A percentile compares a stretch with the other conserved stretches of the same genome.
These are phyloP conservation scores for barrel medic (Medicago truncatula) DNA, from an alignment of 306 rosid genomes.

Conservation along the genomic window DNA sequence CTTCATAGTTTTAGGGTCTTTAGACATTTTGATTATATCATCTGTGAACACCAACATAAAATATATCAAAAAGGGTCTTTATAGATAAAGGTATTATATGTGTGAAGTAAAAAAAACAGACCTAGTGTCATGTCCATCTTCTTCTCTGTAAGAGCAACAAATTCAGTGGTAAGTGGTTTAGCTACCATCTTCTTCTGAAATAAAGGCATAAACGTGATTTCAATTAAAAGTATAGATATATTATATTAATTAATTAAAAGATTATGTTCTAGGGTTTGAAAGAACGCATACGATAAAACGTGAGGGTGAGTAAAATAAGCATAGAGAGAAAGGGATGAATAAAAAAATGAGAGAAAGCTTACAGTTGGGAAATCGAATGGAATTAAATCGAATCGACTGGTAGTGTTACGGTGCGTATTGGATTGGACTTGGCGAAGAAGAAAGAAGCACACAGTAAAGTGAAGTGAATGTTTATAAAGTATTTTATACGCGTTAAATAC, in stretches of 20 bases:
- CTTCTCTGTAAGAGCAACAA: constrained; percentile 94
- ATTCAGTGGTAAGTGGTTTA: constrained; percentile 72
- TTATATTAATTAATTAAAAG: too few relatives aligned
- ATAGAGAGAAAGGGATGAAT: neutral
- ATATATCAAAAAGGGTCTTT: neutral
- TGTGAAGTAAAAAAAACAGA: constrained; percentile 30
- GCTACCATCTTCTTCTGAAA: constrained; percentile 65
- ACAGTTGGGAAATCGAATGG: neutral
- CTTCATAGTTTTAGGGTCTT: constrained; percentile 52
- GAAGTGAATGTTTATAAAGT: too few relatives aligned
- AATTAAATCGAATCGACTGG: neutral
- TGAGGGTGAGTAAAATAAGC: neutral
- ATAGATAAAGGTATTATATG: neutral
- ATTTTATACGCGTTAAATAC: too few relatives aligned
- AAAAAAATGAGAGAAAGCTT: constrained; percentile 3
- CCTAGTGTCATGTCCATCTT: constrained; percentile 97
- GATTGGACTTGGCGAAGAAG: too few relatives aligned
- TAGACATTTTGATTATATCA: constrained; percentile 86
- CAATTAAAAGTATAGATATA: neutral
- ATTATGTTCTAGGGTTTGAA: neutral
- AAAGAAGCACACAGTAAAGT: too few relatives aligned
- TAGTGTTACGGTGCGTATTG: too few relatives aligned
- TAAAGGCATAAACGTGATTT: neutral
- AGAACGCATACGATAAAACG: neutral
- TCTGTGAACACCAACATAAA: constrained; percentile 48